These are phyloP conservation scores for Escallonia rubra DNA, from an alignment of 129 eudicot genomes.

Conservation along the genomic window DNA sequence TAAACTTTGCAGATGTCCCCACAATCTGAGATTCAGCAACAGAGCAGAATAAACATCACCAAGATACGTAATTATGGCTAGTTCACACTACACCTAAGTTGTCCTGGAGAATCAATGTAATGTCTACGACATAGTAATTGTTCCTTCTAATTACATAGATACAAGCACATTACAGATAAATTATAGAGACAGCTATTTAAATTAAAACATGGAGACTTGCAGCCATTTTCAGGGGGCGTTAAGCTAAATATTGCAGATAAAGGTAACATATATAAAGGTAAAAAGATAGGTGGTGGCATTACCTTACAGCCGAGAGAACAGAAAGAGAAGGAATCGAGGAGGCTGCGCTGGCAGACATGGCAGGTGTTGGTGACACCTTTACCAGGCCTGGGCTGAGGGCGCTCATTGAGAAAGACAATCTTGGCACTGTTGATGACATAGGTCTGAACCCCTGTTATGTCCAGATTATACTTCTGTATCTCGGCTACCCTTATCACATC, in stretches of 20 bases:
- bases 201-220: too few species aligned
- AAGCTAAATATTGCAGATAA: too few species aligned
- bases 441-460: constrained; percentile 73
- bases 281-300: constrained; percentile 12
- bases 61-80: too few species aligned
- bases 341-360: constrained; percentile 85
- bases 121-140: too few species aligned
- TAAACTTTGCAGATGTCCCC: constrained; percentile 60
- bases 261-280: background rate
- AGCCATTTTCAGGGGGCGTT: too few species aligned
- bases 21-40: constrained; percentile 36
- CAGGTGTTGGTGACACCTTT: constrained; percentile 86
- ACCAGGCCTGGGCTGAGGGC: constrained; percentile 92
- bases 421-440: constrained; percentile 89
- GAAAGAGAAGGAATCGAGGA: constrained; percentile 77
- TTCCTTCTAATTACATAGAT: too few species aligned
- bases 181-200: too few species aligned
- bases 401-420: constrained; percentile 78
- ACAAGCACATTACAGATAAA: too few species aligned
- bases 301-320: constrained; percentile 99
- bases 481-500: constrained; percentile 92
- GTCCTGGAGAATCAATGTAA: too few species aligned
- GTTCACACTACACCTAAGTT: too few species aligned
- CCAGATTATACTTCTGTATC: constrained; percentile 61
- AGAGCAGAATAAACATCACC: too few species aligned